Base-by-base conservation (phyloP, 805 yeast species). In the Priceomyces haplophilus region DNA sequence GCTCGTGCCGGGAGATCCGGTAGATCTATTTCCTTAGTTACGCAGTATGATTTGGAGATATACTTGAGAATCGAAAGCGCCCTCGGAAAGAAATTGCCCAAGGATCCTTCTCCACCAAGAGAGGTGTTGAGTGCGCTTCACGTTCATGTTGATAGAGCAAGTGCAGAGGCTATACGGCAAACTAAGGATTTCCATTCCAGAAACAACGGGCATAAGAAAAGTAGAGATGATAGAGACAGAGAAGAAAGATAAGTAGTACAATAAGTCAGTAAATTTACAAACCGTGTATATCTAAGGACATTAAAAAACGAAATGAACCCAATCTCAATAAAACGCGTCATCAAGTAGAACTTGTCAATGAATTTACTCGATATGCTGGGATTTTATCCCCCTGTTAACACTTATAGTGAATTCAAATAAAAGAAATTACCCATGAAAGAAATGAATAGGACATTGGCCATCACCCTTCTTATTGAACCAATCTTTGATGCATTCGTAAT, bases 1-100 rank as follows among this genome's bases (percentile, higher is more conserved):
- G 97, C 97, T 2, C 83, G 97, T 64, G 95, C 96, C 0, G 96
- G 96, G 15, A 77, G 89, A 53, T 80, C 91, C 0, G 96, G 96
- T 38, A 85, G 83, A 59, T 86, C 96, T 2, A 74, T 90, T 13
- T 85, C 96, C 2, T 69, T 90, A 44, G 95, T 89, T 24, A 90
- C 98, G 0, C 99, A 93, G 63, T 93, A 93, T 61, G 99, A 93
- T 62, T 72, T 93, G 47, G 97, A 90, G 62, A 69, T 89, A 54
- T 86, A 88, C 56, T 69, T 89, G 50, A 76, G 97, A 58, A 90
- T 93, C 40, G 99, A 93, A 63, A 83, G 82, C 41, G 97, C 85
- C 7, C 76, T 93, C 42, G 84, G 77, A 41, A 85, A 83, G 73
- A 88, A 85, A 58, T 70, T 93, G 43, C 90, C 90, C 3, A 90